Conservation (phyloP, 2,329 filamentous ascomycete genomes). For the Allantophomopsis lycopodina region DNA sequence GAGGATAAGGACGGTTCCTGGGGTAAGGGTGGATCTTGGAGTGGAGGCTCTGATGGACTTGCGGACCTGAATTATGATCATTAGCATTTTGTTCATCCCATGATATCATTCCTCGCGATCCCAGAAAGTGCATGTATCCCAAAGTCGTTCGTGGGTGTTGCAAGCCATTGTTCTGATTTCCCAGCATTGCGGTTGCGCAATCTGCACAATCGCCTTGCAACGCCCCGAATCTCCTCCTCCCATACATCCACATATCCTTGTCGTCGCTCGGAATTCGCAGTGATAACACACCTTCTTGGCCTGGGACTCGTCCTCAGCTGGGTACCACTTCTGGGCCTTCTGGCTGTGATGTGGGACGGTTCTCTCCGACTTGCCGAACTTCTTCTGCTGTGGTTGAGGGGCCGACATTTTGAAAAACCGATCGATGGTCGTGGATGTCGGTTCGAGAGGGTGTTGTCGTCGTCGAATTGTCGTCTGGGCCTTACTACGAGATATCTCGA, state of each 20-base stretch:
- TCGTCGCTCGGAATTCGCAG: no score
- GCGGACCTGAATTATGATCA: constrained; percentile 56
- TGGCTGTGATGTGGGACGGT: constrained; percentile 74
- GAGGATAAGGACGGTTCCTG: constrained; percentile 95
- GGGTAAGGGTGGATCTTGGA: constrained; percentile 78
- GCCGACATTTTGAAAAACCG: constrained; percentile 48
- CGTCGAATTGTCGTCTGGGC: constrained; percentile 7
- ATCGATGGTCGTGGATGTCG: constrained; percentile 14
- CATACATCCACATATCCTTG: not conserved
- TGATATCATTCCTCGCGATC: not conserved
- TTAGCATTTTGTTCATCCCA: constrained; percentile 9
- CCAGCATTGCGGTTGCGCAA: constrained; percentile 9
- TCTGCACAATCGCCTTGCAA: constrained; percentile 1
- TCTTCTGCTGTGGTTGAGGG: constrained; percentile 53
- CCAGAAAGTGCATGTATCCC: no score
- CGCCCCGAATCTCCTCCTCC: constrained; percentile 5
- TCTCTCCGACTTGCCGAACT: constrained; percentile 94
- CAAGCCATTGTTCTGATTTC: not conserved
- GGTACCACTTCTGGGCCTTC: constrained; percentile 99
- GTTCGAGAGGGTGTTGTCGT: constrained; percentile 13
- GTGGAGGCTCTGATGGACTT: constrained; percentile 83
- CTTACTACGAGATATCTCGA: constrained; percentile 1
- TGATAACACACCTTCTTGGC: constrained; percentile 74
- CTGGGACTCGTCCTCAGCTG: constrained; percentile 78
- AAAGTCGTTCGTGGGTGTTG: not conserved